A percentile compares a stretch with the other conserved stretches of the same genome.
phyloP scores from a whole-genome alignment of 176 grass and related monocot species.

The Oryza coarctata region DNA sequence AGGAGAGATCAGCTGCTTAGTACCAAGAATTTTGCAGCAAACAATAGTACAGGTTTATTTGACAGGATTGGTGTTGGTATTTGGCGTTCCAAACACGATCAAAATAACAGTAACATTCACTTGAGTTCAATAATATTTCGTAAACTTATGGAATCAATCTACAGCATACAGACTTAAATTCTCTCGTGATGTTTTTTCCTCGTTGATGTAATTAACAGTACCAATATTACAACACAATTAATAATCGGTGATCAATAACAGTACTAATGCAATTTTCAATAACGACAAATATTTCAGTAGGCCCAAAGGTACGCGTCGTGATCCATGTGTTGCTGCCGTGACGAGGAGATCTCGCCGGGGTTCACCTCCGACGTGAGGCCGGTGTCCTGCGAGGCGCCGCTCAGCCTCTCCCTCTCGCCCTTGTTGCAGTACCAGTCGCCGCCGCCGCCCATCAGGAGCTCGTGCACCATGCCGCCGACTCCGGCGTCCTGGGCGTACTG shows the following conservation, averaged over 20 bases:
- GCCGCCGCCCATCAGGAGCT: constrained; percentile 29
- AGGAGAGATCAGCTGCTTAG: background rate
- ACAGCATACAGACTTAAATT: background rate
- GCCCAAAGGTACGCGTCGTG: constrained; percentile 43
- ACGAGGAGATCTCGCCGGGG: constrained; percentile 54
- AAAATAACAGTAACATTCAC: background rate
- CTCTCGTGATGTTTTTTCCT: background rate
- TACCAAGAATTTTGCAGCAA: background rate
- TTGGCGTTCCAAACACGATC: background rate
- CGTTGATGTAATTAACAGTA: background rate
- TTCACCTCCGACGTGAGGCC: constrained; percentile 62
- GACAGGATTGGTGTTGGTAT: background rate
- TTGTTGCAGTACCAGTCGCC: constrained; percentile 51
- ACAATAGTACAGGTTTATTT: background rate
- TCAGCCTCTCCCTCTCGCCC: constrained; percentile 38
- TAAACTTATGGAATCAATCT: background rate
- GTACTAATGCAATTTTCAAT: background rate
- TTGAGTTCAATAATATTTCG: background rate
- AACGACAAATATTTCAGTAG: constrained; percentile 26
- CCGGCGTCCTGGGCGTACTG: constrained; percentile 23
- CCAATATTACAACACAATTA: background rate
- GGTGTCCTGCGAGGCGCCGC: constrained; percentile 57
- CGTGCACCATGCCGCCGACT: constrained; percentile 21
- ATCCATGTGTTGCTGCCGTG: constrained; percentile 33
- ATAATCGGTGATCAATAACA: constrained; percentile 9